A percentile compares a stretch with the other conserved stretches of the same genome.
Evolutionary conservation across 2,329 filamentous ascomycete genomes (phyloP).

Genomic region (Penicillium hordei): DNA sequence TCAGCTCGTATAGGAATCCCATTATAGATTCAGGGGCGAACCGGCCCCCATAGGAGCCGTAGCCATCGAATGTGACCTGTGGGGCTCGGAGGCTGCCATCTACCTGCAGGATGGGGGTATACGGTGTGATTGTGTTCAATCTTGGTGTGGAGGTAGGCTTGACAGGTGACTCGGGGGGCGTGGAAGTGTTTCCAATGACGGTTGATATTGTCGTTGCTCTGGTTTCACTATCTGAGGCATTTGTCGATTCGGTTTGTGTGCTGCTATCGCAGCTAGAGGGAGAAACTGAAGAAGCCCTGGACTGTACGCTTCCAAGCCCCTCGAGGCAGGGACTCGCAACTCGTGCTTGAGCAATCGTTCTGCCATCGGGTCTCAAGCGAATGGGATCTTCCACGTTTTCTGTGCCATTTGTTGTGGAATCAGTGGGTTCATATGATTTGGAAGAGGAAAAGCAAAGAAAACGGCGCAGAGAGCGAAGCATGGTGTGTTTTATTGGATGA

Average conservation of each 20-base stretch:
- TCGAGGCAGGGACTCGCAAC: slow-evolving; percentile 1
- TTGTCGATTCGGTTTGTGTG: slow-evolving; percentile 10
- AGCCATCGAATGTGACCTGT: slow-evolving; percentile 23
- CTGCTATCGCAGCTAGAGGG: slow-evolving; percentile 9
- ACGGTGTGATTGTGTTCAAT: slow-evolving; percentile 16
- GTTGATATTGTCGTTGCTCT: slow-evolving; percentile 14
- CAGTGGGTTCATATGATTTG: background rate
- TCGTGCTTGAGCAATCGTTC: background rate
- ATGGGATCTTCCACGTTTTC: background rate
- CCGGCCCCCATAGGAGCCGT: slow-evolving; percentile 29
- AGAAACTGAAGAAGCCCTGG: background rate
- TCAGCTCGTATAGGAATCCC: slow-evolving; percentile 27
- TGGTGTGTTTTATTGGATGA: background rate
- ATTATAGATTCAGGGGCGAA: slow-evolving; percentile 32
- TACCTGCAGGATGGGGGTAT: slow-evolving; percentile 23
- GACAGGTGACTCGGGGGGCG: slow-evolving; percentile 5
- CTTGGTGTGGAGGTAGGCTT: slow-evolving; percentile 7
- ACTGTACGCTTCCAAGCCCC: background rate
- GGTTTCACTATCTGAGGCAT: slow-evolving; percentile 17
- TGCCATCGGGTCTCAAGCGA: slow-evolving; percentile 11
- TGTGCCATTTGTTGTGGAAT: background rate
- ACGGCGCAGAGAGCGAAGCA: slow-evolving; percentile 15
- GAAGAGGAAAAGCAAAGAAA: slow-evolving; percentile 23
- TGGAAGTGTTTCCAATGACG: slow-evolving; percentile 14
- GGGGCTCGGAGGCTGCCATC: slow-evolving; percentile 23